These are phyloP conservation scores for Claviceps arundinis DNA, from an alignment of 2,329 filamentous ascomycete genomes.

Conservation along the genomic window DNA sequence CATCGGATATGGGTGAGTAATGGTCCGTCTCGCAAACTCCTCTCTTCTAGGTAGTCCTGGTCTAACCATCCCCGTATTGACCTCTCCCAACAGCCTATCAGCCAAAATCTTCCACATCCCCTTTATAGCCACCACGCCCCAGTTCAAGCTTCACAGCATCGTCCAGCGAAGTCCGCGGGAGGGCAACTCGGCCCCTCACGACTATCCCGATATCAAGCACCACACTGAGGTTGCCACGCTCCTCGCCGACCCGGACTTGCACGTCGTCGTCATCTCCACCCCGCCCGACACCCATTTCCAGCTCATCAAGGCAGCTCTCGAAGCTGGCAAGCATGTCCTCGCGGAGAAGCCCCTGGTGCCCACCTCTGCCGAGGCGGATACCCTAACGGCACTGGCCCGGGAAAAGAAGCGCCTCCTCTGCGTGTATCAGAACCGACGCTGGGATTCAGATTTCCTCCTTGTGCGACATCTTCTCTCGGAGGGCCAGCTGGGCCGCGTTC, in stretches of 20 bases:
- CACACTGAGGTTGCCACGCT: conserved; percentile 50
- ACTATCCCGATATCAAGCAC: conserved; percentile 52
- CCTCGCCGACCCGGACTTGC: conserved; percentile 50
- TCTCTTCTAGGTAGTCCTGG: too few relatives aligned
- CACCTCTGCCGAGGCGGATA: conserved; percentile 51
- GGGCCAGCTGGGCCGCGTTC: conserved; percentile 52
- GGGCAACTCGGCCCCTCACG: conserved; percentile 52
- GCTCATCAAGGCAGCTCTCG: conserved; percentile 50
- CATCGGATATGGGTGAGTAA: conserved; percentile 35
- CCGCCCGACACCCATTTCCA: conserved; percentile 58
- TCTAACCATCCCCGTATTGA: conserved; percentile 1
- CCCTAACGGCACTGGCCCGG: conserved; percentile 43
- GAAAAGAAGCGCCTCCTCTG: conserved; percentile 40
- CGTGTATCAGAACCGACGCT: conserved; percentile 67
- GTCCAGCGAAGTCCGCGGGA: conserved; percentile 59
- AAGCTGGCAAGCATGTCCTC: conserved; percentile 63
- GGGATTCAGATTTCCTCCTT: conserved; percentile 65
- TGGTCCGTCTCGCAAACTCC: too few relatives aligned
- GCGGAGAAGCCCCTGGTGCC: conserved; percentile 78
- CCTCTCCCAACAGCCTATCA: conserved; percentile 28
- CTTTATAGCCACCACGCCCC: conserved; percentile 51
- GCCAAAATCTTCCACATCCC: conserved; percentile 80
- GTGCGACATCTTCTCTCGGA: conserved; percentile 47
- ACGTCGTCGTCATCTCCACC: conserved; percentile 59
- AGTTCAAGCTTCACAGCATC: conserved; percentile 58